Conservation (phyloP, 75 land plant species). For the Picea glauca region DNA sequence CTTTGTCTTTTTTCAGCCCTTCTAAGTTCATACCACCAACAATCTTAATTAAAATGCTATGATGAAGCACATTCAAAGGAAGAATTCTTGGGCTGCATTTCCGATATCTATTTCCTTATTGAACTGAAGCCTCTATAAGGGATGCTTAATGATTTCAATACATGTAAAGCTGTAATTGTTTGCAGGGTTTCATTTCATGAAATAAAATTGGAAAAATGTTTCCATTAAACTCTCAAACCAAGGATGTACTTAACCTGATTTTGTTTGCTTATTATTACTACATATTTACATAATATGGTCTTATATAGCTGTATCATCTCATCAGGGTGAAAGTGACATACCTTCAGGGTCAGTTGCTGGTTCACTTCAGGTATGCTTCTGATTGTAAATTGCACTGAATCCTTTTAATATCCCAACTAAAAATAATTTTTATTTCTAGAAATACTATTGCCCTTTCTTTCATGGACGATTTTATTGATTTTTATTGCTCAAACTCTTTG, state of each 20-base stretch:
- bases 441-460: not conserved
- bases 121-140: not conserved
- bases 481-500: not conserved
- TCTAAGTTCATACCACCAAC: too few relatives aligned
- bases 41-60: too few relatives aligned
- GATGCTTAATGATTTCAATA: not conserved
- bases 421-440: not conserved
- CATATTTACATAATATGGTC: not conserved
- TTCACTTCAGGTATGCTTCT: conserved; percentile 54
- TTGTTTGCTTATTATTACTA: not conserved
- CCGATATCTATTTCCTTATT: too few relatives aligned
- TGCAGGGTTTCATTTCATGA: not conserved
- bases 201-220: not conserved
- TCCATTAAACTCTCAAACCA: not conserved
- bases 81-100: too few relatives aligned
- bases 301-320: not conserved
- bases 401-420: not conserved
- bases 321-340: conserved; percentile 81
- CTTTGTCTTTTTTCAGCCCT: too few relatives aligned
- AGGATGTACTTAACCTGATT: not conserved
- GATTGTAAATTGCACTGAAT: not conserved
- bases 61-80: too few relatives aligned
- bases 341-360: conserved; percentile 59
- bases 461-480: not conserved
- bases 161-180: not conserved